Evolutionary conservation across 2,329 filamentous ascomycete species (phyloP).

Genomic region (Epichloe uncinata): DNA sequence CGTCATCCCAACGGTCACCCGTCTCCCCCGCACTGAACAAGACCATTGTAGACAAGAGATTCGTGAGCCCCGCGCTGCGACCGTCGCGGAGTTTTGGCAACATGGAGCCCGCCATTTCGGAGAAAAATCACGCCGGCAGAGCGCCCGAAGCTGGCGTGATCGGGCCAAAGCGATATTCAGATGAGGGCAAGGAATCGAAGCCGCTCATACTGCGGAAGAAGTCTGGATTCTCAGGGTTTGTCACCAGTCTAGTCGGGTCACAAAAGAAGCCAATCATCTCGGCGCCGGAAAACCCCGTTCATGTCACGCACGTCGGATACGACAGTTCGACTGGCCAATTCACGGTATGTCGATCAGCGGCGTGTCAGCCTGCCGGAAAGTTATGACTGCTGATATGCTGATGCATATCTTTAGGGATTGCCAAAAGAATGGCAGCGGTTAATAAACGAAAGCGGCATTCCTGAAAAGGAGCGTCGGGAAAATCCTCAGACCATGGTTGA

Average conservation of each 20-base stretch:
- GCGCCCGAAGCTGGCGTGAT: slow-evolving; percentile 29
- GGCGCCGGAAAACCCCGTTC: slow-evolving; percentile 93
- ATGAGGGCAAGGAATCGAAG: slow-evolving; percentile 56
- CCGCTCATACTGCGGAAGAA: slow-evolving; percentile 60
- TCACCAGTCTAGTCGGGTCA: slow-evolving; percentile 72
- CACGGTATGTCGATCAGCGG: slow-evolving; percentile 43
- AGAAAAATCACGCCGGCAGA: slow-evolving; percentile 21
- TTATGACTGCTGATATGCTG: slow-evolving; percentile 4
- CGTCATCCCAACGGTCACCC: slow-evolving; percentile 18
- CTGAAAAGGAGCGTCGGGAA: slow-evolving; percentile 88
- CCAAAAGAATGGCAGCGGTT: slow-evolving; percentile 97
- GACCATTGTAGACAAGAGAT: slow-evolving; percentile 39
- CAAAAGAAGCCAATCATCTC: slow-evolving; percentile 89
- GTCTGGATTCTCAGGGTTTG: slow-evolving; percentile 75
- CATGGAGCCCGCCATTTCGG: slow-evolving; percentile 26
- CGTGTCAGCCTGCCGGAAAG: background rate
- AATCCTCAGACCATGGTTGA: slow-evolving; percentile 93
- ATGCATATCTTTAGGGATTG: slow-evolving; percentile 50
- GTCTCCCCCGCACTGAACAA: slow-evolving; percentile 27
- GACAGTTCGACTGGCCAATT: slow-evolving; percentile 94
- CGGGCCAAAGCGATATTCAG: slow-evolving; percentile 61
- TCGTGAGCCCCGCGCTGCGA: slow-evolving; percentile 41
- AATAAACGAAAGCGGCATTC: slow-evolving; percentile 89
- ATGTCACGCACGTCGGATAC: slow-evolving; percentile 95
- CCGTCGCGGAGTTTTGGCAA: slow-evolving; percentile 44